Percentiles rank a stretch among this genome's conserved stretches.
Evolutionary conservation across 2,329 filamentous ascomycete species (phyloP).

Genomic region (Stylonectria norvegica): DNA sequence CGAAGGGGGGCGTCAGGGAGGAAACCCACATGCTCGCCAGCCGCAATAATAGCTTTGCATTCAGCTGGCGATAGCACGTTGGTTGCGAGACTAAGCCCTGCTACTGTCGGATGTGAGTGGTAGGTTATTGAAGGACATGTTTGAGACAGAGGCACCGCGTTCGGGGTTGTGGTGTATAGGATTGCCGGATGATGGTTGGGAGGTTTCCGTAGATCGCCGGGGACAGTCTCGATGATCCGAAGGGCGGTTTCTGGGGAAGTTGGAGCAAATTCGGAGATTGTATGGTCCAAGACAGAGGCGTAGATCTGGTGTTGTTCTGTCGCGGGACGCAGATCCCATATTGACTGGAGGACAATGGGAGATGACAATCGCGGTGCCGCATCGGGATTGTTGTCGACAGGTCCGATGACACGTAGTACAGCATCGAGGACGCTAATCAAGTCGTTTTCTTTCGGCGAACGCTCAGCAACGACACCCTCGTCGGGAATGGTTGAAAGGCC

Average conservation of each 20-base stretch:
- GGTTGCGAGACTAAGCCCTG: constrained; percentile 56
- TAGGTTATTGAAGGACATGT: constrained; percentile 46
- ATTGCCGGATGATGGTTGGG: constrained; percentile 66
- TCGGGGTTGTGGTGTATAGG: constrained; percentile 57
- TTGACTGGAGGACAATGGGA: constrained; percentile 56
- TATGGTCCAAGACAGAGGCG: constrained; percentile 56
- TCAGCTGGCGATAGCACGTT: constrained; percentile 59
- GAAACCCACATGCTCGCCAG: constrained; percentile 63
- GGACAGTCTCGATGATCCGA: constrained; percentile 58
- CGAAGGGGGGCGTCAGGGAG: constrained; percentile 65
- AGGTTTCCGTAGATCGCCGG: constrained; percentile 59
- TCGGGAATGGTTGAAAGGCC: constrained; percentile 57
- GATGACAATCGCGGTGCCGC: constrained; percentile 32
- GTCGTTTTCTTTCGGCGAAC: constrained; percentile 48
- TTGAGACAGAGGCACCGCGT: constrained; percentile 51
- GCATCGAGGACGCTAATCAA: constrained; percentile 61
- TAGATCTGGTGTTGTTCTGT: constrained; percentile 46
- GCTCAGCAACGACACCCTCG: constrained; percentile 34
- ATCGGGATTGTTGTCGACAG: constrained; percentile 49
- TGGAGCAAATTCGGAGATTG: constrained; percentile 45
- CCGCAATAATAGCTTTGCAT: constrained; percentile 63
- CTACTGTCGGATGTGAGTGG: constrained; percentile 60
- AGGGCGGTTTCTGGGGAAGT: constrained; percentile 41
- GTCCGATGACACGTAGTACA: constrained; percentile 60
- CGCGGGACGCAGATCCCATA: constrained; percentile 56